These are phyloP conservation scores for Fusarium kyushuense DNA, from an alignment of 2,329 filamentous ascomycete species.

Conservation along the genomic window DNA sequence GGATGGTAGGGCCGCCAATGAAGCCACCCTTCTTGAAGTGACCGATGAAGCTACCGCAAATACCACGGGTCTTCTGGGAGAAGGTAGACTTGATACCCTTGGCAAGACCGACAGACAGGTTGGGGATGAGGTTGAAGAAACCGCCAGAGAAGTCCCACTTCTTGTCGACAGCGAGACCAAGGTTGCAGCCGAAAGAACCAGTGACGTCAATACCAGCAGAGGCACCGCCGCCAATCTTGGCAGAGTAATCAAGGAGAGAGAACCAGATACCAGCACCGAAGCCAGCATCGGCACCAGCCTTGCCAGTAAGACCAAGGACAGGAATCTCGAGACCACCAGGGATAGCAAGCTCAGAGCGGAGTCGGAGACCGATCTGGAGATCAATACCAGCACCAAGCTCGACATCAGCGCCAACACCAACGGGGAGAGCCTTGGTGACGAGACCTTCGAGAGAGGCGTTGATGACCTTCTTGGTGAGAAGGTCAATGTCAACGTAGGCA, in stretches of 20 bases:
- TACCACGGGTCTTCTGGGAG: conserved; percentile 36
- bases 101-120: conserved; percentile 54
- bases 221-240: conserved; percentile 53
- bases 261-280: conserved; percentile 60
- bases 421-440: conserved; percentile 45
- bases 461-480: conserved; percentile 55
- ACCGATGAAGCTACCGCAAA: conserved; percentile 32
- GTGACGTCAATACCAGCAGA: conserved; percentile 52
- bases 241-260: conserved; percentile 66
- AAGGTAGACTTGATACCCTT: conserved; percentile 29
- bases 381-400: conserved; percentile 57
- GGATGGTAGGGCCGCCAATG: conserved; percentile 24
- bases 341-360: conserved; percentile 61
- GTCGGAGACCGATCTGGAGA: conserved; percentile 62
- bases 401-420: conserved; percentile 44
- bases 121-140: conserved; percentile 55
- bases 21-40: conserved; percentile 29
- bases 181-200: conserved; percentile 37
- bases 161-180: conserved; percentile 41
- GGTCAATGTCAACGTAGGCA: conserved; percentile 56
- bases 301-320: conserved; percentile 50
- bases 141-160: conserved; percentile 44
- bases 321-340: conserved; percentile 49
- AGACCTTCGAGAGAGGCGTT: conserved; percentile 58
- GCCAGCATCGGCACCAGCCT: conserved; percentile 53